These are phyloP conservation scores for Macadamia integrifolia DNA, from an alignment of 164 flowering plant species.

Conservation along the genomic window DNA sequence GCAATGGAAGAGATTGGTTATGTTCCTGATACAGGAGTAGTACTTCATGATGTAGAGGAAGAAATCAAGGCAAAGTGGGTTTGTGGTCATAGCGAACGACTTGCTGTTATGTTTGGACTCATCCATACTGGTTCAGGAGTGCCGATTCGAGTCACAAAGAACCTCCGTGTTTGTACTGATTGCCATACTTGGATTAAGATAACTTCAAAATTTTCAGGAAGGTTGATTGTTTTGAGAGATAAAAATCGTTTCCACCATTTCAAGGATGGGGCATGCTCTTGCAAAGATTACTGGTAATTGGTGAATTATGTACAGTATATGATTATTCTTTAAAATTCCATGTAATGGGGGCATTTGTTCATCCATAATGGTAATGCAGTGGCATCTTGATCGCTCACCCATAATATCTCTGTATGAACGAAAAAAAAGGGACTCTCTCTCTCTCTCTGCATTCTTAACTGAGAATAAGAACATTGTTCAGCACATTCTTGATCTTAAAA, in stretches of 20 bases:
- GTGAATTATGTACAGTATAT: background rate
- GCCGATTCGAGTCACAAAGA: constrained; percentile 32
- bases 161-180: constrained; percentile 32
- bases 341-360: too few relatives aligned
- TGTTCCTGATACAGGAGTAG: constrained; percentile 23
- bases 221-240: constrained; percentile 28
- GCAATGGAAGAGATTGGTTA: constrained; percentile 25
- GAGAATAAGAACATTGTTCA: too few relatives aligned
- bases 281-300: constrained; percentile 26
- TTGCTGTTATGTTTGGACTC: constrained; percentile 26
- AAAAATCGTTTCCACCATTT: constrained; percentile 34
- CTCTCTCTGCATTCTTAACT: too few relatives aligned
- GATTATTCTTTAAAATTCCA: background rate
- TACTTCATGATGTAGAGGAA: constrained; percentile 27
- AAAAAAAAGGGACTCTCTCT: too few relatives aligned
- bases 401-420: too few relatives aligned
- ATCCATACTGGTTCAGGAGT: constrained; percentile 20
- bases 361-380: too few relatives aligned
- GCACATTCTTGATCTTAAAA: too few relatives aligned
- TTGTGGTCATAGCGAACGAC: constrained; percentile 33
- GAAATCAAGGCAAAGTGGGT: constrained; percentile 27
- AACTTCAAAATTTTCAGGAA: constrained; percentile 21
- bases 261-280: constrained; percentile 22
- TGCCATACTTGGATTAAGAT: constrained; percentile 36
- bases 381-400: too few relatives aligned